Percentiles rank a stretch among this genome's conserved stretches.
phyloP scores from a whole-genome alignment of 2,329 filamentous ascomycete species.

The Exophiala mesophila region DNA sequence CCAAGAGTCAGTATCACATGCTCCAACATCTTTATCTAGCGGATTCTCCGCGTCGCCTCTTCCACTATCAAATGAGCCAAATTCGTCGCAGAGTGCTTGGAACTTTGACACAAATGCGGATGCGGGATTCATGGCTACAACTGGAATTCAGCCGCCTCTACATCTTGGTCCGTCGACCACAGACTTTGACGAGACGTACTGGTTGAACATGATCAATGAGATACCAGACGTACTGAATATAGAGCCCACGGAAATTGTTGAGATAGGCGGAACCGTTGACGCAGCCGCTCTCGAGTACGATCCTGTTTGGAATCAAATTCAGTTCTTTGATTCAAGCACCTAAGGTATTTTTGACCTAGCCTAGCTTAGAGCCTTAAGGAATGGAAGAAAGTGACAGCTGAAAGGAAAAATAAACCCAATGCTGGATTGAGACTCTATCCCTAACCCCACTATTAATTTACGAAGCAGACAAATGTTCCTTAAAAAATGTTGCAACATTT shows the following conservation, averaged over 20 bases:
- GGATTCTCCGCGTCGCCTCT: no score
- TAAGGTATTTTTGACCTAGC: no score
- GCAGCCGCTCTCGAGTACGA: neutral
- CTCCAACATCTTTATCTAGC: no score
- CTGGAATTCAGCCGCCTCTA: neutral
- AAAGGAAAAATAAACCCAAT: neutral
- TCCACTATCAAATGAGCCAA: neutral
- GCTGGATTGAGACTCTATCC: neutral
- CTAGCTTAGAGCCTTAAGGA: no score
- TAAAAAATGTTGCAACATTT: conserved; percentile 17
- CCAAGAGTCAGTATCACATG: no score
- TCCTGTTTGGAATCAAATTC: neutral
- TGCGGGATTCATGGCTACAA: neutral
- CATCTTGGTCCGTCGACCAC: neutral
- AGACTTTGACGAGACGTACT: neutral
- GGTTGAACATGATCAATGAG: neutral
- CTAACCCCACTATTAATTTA: neutral
- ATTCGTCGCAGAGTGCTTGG: neutral
- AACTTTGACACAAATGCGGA: neutral
- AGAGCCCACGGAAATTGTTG: neutral
- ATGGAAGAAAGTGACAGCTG: neutral
- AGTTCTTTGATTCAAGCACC: neutral
- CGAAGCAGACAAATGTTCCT: conserved; percentile 2
- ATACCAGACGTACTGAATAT: neutral
- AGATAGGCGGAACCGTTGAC: neutral